Conservation (phyloP, 2,329 filamentous ascomycete species). For the Allantophomopsis cytisporea region DNA sequence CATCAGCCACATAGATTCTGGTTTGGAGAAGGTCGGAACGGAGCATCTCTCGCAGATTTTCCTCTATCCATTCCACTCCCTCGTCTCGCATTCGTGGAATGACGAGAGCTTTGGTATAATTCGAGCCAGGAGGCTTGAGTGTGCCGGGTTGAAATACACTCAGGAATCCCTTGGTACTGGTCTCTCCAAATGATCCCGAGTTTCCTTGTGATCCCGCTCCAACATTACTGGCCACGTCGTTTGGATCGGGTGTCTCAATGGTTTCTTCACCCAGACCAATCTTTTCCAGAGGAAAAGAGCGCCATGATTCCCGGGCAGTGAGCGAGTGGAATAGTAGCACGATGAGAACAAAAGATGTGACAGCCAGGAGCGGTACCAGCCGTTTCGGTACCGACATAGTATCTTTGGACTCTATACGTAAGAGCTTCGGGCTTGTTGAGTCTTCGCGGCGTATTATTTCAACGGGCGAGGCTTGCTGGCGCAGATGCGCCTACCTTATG, state of each 20-base stretch:
- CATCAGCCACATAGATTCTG: conserved; percentile 12
- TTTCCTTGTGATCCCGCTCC: not conserved
- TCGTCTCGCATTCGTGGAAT: conserved; percentile 8
- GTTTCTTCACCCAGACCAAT: conserved; percentile 4
- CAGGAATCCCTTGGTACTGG: not conserved
- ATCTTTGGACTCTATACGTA: no score
- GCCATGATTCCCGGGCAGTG: conserved; percentile 1
- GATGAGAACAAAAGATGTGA: not conserved
- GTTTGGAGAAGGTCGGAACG: conserved; percentile 2
- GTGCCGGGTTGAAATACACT: conserved; percentile 2
- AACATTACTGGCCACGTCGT: not conserved
- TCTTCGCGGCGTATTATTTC: no score
- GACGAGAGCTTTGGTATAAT: conserved; percentile 10
- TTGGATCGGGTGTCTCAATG: not conserved
- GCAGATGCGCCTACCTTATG: no score
- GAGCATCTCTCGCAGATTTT: conserved; percentile 6
- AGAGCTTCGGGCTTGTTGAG: no score
- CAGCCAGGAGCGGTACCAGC: not conserved
- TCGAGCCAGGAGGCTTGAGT: conserved; percentile 4
- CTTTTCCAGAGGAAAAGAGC: conserved; percentile 2
- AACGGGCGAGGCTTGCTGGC: no score
- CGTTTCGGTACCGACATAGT: not conserved
- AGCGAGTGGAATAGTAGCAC: not conserved
- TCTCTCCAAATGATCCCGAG: not conserved
- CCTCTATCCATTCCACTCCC: conserved; percentile 10